Percentiles rank a stretch among this genome's conserved stretches.
These are phyloP conservation scores for Penicillium hesseltinei DNA, from an alignment of 2,329 filamentous ascomycete genomes.

Conservation along the genomic window DNA sequence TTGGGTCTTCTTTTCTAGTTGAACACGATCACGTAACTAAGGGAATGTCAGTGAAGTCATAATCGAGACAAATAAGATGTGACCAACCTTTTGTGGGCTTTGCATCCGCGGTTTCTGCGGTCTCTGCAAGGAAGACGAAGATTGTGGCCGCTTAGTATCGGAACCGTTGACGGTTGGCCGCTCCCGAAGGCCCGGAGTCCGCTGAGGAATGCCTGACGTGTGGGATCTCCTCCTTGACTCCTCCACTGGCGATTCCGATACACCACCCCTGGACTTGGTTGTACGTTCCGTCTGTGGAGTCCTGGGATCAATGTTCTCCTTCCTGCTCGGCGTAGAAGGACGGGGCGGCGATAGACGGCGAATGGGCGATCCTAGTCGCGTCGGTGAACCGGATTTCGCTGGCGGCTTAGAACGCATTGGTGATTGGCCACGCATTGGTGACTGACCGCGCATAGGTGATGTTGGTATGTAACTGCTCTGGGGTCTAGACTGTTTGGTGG, in stretches of 20 bases:
- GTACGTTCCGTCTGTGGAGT: conserved; percentile 33
- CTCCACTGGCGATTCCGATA: conserved; percentile 34
- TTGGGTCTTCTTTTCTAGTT: conserved; percentile 74
- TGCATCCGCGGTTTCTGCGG: conserved; percentile 68
- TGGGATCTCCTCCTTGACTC: conserved; percentile 47
- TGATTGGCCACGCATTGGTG: conserved; percentile 12
- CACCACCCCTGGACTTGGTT: conserved; percentile 33
- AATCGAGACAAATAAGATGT: background rate
- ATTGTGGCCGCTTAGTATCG: conserved; percentile 32
- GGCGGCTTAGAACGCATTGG: conserved; percentile 34
- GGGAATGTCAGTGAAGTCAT: conserved; percentile 4
- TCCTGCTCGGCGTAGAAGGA: conserved; percentile 36
- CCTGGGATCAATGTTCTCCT: conserved; percentile 43
- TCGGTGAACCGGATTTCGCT: conserved; percentile 31
- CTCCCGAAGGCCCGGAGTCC: conserved; percentile 35
- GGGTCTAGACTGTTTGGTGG: conserved; percentile 30
- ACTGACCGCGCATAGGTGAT: conserved; percentile 29
- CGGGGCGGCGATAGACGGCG: conserved; percentile 33
- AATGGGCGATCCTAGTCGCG: conserved; percentile 32
- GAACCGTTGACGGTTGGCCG: conserved; percentile 31
- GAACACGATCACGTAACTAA: conserved; percentile 72
- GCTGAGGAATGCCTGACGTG: conserved; percentile 52
- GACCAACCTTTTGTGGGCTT: conserved; percentile 56
- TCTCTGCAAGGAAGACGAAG: conserved; percentile 67
- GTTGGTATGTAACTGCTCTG: conserved; percentile 30